phyloP scores from a whole-genome alignment of 2,329 filamentous ascomycete species.

The Fusarium humuli region DNA sequence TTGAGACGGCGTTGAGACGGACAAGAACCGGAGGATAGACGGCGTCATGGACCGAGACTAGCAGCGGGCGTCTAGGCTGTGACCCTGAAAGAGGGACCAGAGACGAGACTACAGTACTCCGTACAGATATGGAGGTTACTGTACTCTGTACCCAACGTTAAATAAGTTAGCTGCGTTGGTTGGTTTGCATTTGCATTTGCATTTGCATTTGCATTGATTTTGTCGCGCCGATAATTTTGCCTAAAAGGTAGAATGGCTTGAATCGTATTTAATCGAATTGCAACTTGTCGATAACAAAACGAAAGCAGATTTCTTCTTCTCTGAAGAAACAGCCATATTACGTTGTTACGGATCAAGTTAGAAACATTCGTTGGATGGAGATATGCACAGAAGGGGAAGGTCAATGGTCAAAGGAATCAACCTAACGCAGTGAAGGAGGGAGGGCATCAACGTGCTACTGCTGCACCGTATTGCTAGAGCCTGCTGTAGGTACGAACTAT shows the following conservation, averaged over 20 bases:
- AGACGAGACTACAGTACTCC: neutral
- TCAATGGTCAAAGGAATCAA: slow-evolving; percentile 16
- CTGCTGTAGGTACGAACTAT: neutral
- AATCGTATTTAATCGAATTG: neutral
- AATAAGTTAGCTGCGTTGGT: neutral
- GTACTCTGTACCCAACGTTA: neutral
- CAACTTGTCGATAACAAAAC: neutral
- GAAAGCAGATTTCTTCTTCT: neutral
- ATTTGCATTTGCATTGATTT: neutral
- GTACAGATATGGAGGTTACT: neutral
- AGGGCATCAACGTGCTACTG: slow-evolving; percentile 5
- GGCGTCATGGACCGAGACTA: slow-evolving; percentile 15
- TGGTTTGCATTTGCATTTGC: neutral
- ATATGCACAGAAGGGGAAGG: slow-evolving; percentile 38
- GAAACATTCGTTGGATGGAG: slow-evolving; percentile 1
- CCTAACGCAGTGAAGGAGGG: slow-evolving; percentile 13
- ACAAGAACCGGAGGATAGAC: slow-evolving; percentile 18
- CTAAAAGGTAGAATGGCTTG: neutral
- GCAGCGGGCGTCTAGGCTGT: slow-evolving; percentile 9
- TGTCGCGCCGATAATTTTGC: neutral
- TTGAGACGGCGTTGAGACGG: slow-evolving; percentile 22
- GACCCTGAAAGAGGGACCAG: slow-evolving; percentile 12
- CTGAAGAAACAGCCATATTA: neutral
- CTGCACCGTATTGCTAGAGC: neutral
- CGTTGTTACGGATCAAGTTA: neutral